Evolutionary conservation across 176 grass and related monocot genomes (phyloP).

Genomic region (Stipa capillata): DNA sequence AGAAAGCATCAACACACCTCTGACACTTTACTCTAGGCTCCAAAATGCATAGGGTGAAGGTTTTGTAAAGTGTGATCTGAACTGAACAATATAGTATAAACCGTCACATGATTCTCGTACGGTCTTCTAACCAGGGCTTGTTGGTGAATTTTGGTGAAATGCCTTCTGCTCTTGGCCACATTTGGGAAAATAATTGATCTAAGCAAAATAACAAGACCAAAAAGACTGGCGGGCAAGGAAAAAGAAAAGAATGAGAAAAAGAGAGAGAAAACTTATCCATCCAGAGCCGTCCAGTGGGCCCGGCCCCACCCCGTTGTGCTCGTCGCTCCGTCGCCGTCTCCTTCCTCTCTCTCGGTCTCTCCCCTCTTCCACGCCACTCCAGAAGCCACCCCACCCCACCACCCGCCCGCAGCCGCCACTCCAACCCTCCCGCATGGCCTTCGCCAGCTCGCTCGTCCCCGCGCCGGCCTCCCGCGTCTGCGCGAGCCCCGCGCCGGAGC

Average conservation of each 20-base stretch:
- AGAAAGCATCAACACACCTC: too few relatives aligned
- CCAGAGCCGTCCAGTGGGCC: slow-evolving; percentile 11
- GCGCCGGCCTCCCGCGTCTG: slow-evolving; percentile 18
- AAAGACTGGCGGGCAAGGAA: not conserved
- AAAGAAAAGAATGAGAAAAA: too few relatives aligned
- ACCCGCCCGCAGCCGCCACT: not conserved
- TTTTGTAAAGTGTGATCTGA: too few relatives aligned
- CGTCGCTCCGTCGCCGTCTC: slow-evolving; percentile 9
- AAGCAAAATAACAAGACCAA: too few relatives aligned
- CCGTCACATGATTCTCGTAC: too few relatives aligned
- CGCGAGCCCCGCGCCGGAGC: slow-evolving; percentile 7
- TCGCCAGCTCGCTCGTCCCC: slow-evolving; percentile 20
- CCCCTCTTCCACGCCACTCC: not conserved
- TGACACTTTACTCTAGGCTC: too few relatives aligned
- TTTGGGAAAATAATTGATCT: too few relatives aligned
- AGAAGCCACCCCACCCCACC: slow-evolving; percentile 19
- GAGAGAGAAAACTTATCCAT: slow-evolving; percentile 7
- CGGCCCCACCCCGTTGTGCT: not conserved
- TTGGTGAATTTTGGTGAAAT: too few relatives aligned
- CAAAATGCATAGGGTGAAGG: too few relatives aligned
- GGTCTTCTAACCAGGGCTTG: too few relatives aligned
- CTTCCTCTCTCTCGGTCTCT: not conserved
- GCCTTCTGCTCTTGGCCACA: too few relatives aligned
- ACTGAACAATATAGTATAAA: too few relatives aligned
- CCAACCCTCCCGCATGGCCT: slow-evolving; percentile 19